Base-by-base conservation (phyloP, 2,329 filamentous ascomycete genomes). In the Fusarium poae region DNA sequence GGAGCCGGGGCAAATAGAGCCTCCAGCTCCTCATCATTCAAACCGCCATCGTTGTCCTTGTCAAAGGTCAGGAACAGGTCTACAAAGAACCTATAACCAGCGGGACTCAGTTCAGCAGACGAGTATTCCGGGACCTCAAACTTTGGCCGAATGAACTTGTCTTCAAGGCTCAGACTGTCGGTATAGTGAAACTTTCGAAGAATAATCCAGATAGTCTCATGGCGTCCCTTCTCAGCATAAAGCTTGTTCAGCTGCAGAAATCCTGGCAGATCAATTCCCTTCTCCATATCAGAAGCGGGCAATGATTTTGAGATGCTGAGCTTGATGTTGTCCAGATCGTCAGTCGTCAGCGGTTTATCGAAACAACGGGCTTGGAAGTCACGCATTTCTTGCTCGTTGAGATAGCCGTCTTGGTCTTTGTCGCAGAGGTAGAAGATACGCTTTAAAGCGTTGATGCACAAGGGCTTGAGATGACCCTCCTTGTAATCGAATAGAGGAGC, bases 131-230 rank as follows among this genome's bases (percentile, higher is more conserved):
- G 93, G 0, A 99, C 94, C 10, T 99, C 96, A 67, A 98, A 95
- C 73, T 93, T 97, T 18, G 96, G 96, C 72, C 94, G 93, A 25
- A 99, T 84, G 77, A 97, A 98, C 71, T 85, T 92, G 76, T 98
- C 94, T 74, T 95, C 93, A 39, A 99, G 82, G 66, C 93, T 97
- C 46, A 99, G 82, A 77, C 94, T 97, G 81, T 98, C 96, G 0
- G 95, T 97, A 76, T 99, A 98, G 75, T 97, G 92, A 73, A 97
- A 97, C 71, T 96, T 94, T 59, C 96, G 89, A 65, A 99, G 81
- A 63, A 99, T 97, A 65, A 97, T 94, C 96, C 96, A 99, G 43
- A 98, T 96, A 0, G 96, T 99, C 80, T 99, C 96, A 77, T 99
- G 96, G 15, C 96, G 91, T 15, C 96, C 96, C 78, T 98, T 98